Conservation (phyloP, 352 stramenopile genomes). For the Phytophthora ohioensis region DNA sequence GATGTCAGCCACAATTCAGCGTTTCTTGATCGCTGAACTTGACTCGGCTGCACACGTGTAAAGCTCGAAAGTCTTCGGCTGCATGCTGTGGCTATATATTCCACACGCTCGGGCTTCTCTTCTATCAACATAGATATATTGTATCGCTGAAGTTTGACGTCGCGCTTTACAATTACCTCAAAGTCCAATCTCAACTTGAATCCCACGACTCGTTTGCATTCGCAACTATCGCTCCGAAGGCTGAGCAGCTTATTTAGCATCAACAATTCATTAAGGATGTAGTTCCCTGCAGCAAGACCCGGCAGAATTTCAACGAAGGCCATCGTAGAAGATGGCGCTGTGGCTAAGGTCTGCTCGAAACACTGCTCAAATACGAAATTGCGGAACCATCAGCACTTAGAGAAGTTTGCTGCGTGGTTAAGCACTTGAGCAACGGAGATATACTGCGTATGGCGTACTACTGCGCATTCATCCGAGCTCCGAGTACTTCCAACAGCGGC, state of each 20-base stretch:
- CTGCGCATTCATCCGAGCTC: conserved; percentile 52
- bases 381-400: conserved; percentile 63
- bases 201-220: conserved; percentile 36
- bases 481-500: conserved; percentile 28
- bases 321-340: conserved; percentile 18
- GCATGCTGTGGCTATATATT: conserved; percentile 21
- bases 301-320: conserved; percentile 46
- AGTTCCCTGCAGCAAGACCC: conserved; percentile 33
- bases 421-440: conserved; percentile 40
- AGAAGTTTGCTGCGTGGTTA: conserved; percentile 43
- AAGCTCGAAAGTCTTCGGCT: conserved; percentile 30
- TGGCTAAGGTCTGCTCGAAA: conserved; percentile 31
- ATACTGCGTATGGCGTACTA: conserved; percentile 51
- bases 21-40: conserved; percentile 24
- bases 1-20: conserved; percentile 37
- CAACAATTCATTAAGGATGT: conserved; percentile 52
- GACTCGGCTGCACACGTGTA: conserved; percentile 28
- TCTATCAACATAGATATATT: neutral
- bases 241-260: conserved; percentile 33
- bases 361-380: conserved; percentile 41
- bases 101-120: conserved; percentile 15
- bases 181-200: conserved; percentile 42
- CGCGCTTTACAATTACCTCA: conserved; percentile 28
- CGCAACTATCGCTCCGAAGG: conserved; percentile 27
- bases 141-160: conserved; percentile 29